Evolutionary conservation across 1,139 yeast species (phyloP).

Genomic region (Taphrina flavorubra): DNA sequence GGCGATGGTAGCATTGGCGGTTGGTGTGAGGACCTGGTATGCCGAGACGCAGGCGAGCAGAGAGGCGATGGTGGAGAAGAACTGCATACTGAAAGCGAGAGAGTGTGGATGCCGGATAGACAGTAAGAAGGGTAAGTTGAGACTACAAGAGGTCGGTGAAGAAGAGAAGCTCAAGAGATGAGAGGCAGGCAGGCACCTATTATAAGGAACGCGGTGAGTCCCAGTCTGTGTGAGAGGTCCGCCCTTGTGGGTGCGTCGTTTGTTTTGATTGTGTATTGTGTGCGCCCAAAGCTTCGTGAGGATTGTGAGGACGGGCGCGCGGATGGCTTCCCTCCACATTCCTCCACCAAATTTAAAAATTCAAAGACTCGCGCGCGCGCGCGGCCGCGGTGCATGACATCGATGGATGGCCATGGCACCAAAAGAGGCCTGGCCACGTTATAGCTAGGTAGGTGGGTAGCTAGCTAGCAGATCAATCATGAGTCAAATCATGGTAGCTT

Average conservation of each 20-base stretch:
- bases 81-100: constrained; percentile 30
- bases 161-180: not conserved
- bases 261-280: constrained; percentile 9
- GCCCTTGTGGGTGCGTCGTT: not conserved
- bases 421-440: too few species aligned
- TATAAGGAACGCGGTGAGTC: not conserved
- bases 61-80: constrained; percentile 38
- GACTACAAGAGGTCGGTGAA: not conserved
- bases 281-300: not conserved
- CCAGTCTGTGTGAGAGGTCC: not conserved
- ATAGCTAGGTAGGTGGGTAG: too few species aligned
- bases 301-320: constrained; percentile 9
- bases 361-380: too few species aligned
- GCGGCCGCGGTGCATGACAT: too few species aligned
- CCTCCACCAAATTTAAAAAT: constrained; percentile 1
- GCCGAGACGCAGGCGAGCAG: constrained; percentile 40
- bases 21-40: constrained; percentile 39
- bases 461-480: too few species aligned
- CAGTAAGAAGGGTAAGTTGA: constrained; percentile 15
- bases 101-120: constrained; percentile 40
- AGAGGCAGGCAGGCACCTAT: constrained; percentile 1
- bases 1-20: constrained; percentile 34
- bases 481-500: too few species aligned
- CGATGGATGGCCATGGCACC: too few species aligned
- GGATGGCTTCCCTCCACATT: constrained; percentile 13